Evolutionary conservation across 1,139 yeast species (phyloP).

Genomic region (Petasospora rhodanensis): DNA sequence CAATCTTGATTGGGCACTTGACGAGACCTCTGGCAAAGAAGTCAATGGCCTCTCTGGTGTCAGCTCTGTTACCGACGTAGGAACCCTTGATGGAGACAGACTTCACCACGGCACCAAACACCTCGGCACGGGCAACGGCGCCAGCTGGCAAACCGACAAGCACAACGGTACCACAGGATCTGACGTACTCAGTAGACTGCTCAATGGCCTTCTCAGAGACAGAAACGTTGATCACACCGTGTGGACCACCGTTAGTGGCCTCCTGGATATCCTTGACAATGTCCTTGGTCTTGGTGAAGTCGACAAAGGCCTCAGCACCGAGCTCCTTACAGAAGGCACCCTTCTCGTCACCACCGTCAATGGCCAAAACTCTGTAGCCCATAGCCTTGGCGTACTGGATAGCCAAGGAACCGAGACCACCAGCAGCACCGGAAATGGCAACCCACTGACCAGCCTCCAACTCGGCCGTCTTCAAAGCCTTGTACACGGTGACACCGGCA

Average conservation of each 20-base stretch:
- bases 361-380: conserved; percentile 57
- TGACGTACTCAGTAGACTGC: conserved; percentile 51
- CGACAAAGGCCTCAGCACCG: conserved; percentile 55
- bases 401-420: conserved; percentile 63
- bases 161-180: conserved; percentile 56
- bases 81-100: conserved; percentile 56
- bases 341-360: conserved; percentile 60
- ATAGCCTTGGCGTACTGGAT: conserved; percentile 59
- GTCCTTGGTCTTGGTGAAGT: conserved; percentile 48
- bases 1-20: conserved; percentile 55
- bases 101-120: conserved; percentile 53
- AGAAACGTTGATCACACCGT: conserved; percentile 58
- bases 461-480: conserved; percentile 58
- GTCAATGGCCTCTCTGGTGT: conserved; percentile 62
- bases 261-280: conserved; percentile 42
- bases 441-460: conserved; percentile 56
- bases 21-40: conserved; percentile 60
- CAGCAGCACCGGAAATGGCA: conserved; percentile 61
- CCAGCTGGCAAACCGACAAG: conserved; percentile 62
- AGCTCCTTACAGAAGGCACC: conserved; percentile 42
- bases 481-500: conserved; percentile 66
- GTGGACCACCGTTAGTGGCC: conserved; percentile 57
- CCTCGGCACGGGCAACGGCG: conserved; percentile 49
- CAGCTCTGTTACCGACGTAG: conserved; percentile 70
- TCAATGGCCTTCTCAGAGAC: conserved; percentile 53